phyloP scores from a whole-genome alignment of 306 rosid genomes.

The Prunus fruticosa region DNA sequence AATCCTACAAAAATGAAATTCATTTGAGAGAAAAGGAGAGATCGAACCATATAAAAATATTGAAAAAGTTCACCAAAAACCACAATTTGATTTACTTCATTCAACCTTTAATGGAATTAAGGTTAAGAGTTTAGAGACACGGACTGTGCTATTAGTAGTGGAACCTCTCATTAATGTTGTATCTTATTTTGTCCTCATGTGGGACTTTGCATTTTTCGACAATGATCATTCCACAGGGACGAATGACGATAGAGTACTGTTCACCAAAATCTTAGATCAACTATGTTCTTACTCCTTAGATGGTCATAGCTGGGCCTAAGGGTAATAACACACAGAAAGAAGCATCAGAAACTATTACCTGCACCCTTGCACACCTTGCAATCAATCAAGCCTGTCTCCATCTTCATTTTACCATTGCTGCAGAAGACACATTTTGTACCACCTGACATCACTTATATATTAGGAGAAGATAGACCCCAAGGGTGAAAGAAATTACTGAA shows the following conservation, averaged over 20 bases:
- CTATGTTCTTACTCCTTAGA: neutral
- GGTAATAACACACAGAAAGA: neutral
- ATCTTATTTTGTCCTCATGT: too few species aligned
- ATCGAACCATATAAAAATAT: neutral
- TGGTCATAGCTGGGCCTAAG: neutral
- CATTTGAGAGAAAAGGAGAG: conserved; percentile 14
- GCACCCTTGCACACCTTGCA: conserved; percentile 97
- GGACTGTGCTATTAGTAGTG: too few species aligned
- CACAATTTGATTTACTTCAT: neutral
- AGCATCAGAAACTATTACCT: conserved; percentile 51
- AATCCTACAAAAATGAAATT: conserved; percentile 51
- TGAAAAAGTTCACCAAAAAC: neutral
- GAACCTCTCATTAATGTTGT: too few species aligned
- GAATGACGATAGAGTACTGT: too few species aligned
- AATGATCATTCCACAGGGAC: too few species aligned
- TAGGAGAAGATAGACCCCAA: neutral
- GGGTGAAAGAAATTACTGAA: neutral
- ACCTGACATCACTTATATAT: conserved; percentile 45
- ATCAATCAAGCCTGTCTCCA: conserved; percentile 61
- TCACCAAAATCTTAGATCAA: neutral
- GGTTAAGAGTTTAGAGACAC: too few species aligned
- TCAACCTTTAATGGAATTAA: too few species aligned
- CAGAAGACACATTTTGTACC: conserved; percentile 95
- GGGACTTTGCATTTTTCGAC: too few species aligned
- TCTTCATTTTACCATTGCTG: conserved; percentile 82